Evolutionary conservation across 805 yeast species (phyloP), one percentile per base, ranked within the genome.

Genomic region (Saturnispora besseyi): DNA sequence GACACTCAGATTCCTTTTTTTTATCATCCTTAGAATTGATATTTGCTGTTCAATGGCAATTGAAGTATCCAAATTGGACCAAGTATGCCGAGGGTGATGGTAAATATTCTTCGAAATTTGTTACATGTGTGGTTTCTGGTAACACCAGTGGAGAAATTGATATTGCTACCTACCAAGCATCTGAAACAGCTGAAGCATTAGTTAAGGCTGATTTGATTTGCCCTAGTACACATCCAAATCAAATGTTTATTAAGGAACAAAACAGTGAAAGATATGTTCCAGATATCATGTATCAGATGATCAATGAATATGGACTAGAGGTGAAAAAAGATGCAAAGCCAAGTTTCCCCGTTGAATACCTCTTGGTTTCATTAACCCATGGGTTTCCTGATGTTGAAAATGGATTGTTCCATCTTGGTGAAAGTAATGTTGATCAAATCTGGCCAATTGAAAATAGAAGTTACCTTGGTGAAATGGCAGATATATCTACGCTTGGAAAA

Each of bases 41-140:
- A 12, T 82, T 89, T 76, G 87, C 97, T 1, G 90, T 96, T 0
- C 74, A 76, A 53, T 74, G 85, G 68, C 99, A 93, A 69, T 61
- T 73, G 18, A 68, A 70, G 52, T 72, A 78, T 59, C 86, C 88
- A 18, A 84, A 82, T 61, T 60, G 68, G 15, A 74, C 87, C 37
- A 79, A 78, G 57, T 83, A 80, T 75, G 74, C 85, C 28, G 78
- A 75, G 29, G 65, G 76, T 9, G 64, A 76, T 10, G 87, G 88
- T 2, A 58, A 61, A 28, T 93, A 78, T 63, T 85, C 96, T 13
- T 89, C 97, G 8, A 87, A 88, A 61, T 93, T 88, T 63, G 91
- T 90, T 18, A 91, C 98, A 0, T 90, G 97, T 68, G 91, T 89
- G 22, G 75, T 93, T 3, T 79, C 95, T 1, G 99, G 99, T n/a